A percentile compares a stretch with the other conserved stretches of the same genome.
These are phyloP conservation scores for Fusarium globosum DNA, from an alignment of 2,329 filamentous ascomycete species.

Conservation along the genomic window DNA sequence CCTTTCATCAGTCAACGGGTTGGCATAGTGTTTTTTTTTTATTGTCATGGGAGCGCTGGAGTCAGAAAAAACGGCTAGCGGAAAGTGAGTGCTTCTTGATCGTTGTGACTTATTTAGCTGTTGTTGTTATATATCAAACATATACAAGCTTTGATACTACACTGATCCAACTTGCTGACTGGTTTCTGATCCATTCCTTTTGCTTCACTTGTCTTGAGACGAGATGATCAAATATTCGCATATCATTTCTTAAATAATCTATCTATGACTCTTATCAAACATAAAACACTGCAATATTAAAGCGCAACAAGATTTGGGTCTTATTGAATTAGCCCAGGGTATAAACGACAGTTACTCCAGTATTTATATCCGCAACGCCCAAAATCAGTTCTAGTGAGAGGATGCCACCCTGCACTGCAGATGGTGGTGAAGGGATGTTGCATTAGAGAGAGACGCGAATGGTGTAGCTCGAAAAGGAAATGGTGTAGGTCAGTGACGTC, in stretches of 20 bases:
- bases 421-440: conserved; percentile 3
- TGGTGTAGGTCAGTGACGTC: not conserved
- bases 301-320: conserved; percentile 6
- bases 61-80: conserved; percentile 27
- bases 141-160: not conserved
- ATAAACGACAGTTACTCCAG: conserved; percentile 39
- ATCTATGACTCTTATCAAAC: conserved; percentile 25
- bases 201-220: not conserved
- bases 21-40: conserved; percentile 20
- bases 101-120: not conserved
- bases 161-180: not conserved
- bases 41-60: conserved; percentile 31
- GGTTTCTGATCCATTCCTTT: not conserved
- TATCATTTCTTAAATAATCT: conserved; percentile 37
- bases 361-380: conserved; percentile 29
- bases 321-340: conserved; percentile 32
- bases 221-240: conserved; percentile 33
- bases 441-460: conserved; percentile 10
- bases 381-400: conserved; percentile 25
- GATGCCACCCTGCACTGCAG: conserved; percentile 30
- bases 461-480: not conserved
- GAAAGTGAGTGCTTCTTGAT: conserved; percentile 3
- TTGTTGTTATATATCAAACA: not conserved
- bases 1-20: conserved; percentile 25
- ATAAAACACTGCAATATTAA: conserved; percentile 4